phyloP scores from a whole-genome alignment of 306 rosid genomes.

The Fragaria ananassa region DNA sequence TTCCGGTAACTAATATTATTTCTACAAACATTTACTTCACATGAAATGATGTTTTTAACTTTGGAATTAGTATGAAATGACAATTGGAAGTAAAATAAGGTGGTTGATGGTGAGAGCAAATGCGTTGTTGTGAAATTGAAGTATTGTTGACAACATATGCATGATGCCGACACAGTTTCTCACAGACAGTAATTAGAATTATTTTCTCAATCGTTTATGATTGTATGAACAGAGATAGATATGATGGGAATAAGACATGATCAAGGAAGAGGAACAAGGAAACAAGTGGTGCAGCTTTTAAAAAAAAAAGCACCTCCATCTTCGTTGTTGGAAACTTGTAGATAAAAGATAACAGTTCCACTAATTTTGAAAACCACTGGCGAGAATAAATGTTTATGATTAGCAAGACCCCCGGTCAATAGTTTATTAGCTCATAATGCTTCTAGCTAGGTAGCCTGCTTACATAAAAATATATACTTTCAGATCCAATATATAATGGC shows the following conservation, averaged over 20 bases:
- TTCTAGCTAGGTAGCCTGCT: background rate
- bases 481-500: background rate
- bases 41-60: too few relatives aligned
- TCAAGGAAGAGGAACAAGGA: background rate
- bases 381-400: background rate
- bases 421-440: background rate
- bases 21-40: too few relatives aligned
- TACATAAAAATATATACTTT: background rate
- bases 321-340: background rate
- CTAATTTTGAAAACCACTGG: background rate
- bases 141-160: background rate
- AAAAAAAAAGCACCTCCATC: background rate
- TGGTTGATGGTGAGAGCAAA: background rate
- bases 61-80: too few relatives aligned
- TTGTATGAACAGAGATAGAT: background rate
- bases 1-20: too few relatives aligned
- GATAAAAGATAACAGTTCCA: background rate
- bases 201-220: background rate
- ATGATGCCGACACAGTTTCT: background rate
- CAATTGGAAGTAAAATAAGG: background rate
- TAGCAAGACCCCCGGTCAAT: background rate
- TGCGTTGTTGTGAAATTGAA: background rate
- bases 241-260: background rate
- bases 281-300: constrained; percentile 5
- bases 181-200: background rate